phyloP scores from a whole-genome alignment of 805 yeast genomes.

The Metschnikowia sp. region DNA sequence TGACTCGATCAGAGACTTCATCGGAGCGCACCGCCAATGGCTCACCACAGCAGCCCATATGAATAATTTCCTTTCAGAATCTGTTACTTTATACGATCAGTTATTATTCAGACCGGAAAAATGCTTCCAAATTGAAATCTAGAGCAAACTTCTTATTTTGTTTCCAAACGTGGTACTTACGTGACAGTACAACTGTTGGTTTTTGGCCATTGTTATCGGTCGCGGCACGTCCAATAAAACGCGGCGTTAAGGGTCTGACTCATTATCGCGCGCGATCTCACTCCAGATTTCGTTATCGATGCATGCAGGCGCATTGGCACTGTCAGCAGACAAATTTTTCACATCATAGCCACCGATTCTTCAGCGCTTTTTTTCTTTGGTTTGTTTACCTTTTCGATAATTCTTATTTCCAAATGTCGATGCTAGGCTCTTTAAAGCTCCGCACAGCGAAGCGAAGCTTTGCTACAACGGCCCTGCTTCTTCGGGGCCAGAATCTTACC shows the following conservation, averaged over 20 bases:
- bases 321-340: not conserved
- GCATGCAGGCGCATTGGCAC: slow-evolving; percentile 9
- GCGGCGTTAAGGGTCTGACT: slow-evolving; percentile 19
- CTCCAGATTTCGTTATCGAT: slow-evolving; percentile 16
- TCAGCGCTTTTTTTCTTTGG: not conserved
- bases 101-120: too few species aligned
- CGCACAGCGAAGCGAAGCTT: slow-evolving; percentile 11
- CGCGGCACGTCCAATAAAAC: slow-evolving; percentile 14
- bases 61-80: too few species aligned
- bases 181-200: too few species aligned
- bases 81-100: too few species aligned
- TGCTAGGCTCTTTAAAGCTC: slow-evolving; percentile 9
- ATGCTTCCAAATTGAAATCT: too few species aligned
- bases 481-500: slow-evolving; percentile 75
- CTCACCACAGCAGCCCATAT: too few species aligned
- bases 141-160: too few species aligned
- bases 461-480: slow-evolving; percentile 16
- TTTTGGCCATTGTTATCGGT: too few species aligned
- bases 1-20: too few species aligned
- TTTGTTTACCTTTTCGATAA: not conserved
- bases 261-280: slow-evolving; percentile 10
- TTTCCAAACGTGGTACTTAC: too few species aligned
- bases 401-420: slow-evolving; percentile 7
- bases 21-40: too few species aligned
- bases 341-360: not conserved